Evolutionary conservation across 1,284 basidiomycete species (phyloP).

Genomic region (Porodaedalea pini): DNA sequence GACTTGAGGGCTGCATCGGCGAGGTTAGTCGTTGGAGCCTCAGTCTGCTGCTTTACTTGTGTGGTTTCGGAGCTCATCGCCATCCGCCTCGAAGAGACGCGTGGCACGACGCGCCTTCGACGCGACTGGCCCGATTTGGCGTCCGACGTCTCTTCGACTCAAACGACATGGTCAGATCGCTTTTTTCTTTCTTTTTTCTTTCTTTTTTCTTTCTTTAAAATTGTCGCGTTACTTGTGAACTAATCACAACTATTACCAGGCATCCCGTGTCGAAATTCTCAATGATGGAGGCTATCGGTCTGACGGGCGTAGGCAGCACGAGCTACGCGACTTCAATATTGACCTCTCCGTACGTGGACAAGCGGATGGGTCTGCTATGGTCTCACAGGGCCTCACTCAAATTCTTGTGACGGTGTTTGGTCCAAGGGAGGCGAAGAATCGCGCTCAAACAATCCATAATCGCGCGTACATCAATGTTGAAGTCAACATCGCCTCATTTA

Average conservation of each 20-base stretch:
- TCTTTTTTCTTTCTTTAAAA: too few species aligned
- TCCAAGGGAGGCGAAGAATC: conserved; percentile 81
- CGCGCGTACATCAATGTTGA: conserved; percentile 85
- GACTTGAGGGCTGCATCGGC: conserved; percentile 44
- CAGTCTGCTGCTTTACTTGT: not conserved
- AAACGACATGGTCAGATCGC: conserved; percentile 12
- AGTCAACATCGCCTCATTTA: conserved; percentile 82
- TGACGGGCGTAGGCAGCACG: conserved; percentile 87
- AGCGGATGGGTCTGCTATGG: conserved; percentile 82
- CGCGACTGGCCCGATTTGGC: not conserved
- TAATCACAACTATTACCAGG: conserved; percentile 36
- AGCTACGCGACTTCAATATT: conserved; percentile 82
- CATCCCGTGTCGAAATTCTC: conserved; percentile 82
- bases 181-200: not conserved
- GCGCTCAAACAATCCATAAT: conserved; percentile 75
- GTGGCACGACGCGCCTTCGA: not conserved
- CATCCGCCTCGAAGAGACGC: conserved; percentile 7
- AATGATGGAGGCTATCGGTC: conserved; percentile 88
- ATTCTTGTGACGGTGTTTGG: conserved; percentile 88
- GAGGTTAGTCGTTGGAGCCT: conserved; percentile 1
- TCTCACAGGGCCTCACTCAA: conserved; percentile 88
- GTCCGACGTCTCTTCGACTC: not conserved
- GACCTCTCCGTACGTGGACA: conserved; percentile 72
- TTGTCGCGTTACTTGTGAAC: not conserved
- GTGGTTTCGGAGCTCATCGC: conserved; percentile 7